A percentile compares a stretch with the other conserved stretches of the same genome.
Evolutionary conservation across 2,329 filamentous ascomycete species (phyloP).

Genomic region (Colletotrichum tamarilloi): DNA sequence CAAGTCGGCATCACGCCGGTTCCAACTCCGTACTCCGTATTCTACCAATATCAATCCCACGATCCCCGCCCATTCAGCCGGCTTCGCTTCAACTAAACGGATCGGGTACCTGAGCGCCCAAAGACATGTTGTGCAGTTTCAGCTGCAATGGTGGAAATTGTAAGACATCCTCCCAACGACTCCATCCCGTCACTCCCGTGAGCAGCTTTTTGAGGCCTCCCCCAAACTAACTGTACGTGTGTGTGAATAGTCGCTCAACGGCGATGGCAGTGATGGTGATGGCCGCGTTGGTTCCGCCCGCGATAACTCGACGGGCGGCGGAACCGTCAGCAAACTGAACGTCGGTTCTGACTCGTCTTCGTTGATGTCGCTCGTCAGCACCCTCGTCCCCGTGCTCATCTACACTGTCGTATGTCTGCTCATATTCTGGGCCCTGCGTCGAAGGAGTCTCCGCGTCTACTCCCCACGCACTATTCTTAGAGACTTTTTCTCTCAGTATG

Average conservation of each 20-base stretch:
- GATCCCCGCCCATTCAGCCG: background rate
- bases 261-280: conserved; percentile 43
- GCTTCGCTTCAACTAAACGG: background rate
- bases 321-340: conserved; percentile 49
- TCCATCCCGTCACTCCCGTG: background rate
- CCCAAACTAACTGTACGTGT: background rate
- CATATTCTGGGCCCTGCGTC: conserved; percentile 62
- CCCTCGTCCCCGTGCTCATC: conserved; percentile 63
- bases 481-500: conserved; percentile 62
- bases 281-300: conserved; percentile 56
- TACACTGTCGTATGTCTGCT: conserved; percentile 60
- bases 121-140: conserved; percentile 7
- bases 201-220: background rate
- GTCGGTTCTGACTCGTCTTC: conserved; percentile 53
- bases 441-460: conserved; percentile 63
- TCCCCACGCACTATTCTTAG: conserved; percentile 63
- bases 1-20: background rate
- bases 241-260: conserved; percentile 16
- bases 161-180: background rate
- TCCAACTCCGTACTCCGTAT: too few relatives aligned
- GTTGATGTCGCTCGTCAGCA: conserved; percentile 56
- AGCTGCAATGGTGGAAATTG: conserved; percentile 3
- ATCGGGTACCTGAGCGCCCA: background rate
- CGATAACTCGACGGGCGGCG: conserved; percentile 49
- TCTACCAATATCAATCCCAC: background rate